A percentile compares a stretch with the other conserved stretches of the same genome.
These are phyloP conservation scores for Albophoma yamanashiensis DNA, from an alignment of 2,329 filamentous ascomycete species.

Conservation along the genomic window DNA sequence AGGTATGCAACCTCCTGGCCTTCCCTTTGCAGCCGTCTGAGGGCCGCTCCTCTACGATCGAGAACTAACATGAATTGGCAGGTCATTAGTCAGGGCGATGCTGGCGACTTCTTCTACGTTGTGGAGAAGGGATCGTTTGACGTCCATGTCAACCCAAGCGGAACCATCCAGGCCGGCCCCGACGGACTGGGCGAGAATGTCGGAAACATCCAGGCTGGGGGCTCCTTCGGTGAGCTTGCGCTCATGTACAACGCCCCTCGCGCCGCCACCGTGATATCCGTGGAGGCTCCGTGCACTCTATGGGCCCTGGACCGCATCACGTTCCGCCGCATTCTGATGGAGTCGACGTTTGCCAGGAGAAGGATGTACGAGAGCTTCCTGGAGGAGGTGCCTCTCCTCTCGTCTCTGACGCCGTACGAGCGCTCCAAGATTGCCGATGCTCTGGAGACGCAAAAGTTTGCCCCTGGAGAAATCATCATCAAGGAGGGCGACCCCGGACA, in stretches of 20 bases:
- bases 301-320: conserved; percentile 95
- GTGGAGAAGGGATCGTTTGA: conserved; percentile 88
- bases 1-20: conserved; percentile 30
- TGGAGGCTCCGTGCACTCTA: conserved; percentile 66
- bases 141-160: conserved; percentile 74
- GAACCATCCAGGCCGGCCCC: conserved; percentile 65
- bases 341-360: conserved; percentile 89
- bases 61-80: conserved; percentile 29
- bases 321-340: conserved; percentile 96
- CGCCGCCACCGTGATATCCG: conserved; percentile 84
- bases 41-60: not conserved
- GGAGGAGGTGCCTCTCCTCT: conserved; percentile 81
- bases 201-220: conserved; percentile 70
- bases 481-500: conserved; percentile 83
- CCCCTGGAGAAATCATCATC: conserved; percentile 74
- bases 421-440: conserved; percentile 96
- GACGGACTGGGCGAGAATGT: conserved; percentile 80
- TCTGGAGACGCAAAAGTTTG: conserved; percentile 80
- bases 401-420: conserved; percentile 80
- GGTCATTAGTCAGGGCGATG: conserved; percentile 91
- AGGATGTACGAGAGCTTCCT: conserved; percentile 97
- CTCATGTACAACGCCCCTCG: conserved; percentile 98
- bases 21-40: not conserved
- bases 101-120: conserved; percentile 96
- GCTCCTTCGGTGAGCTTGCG: conserved; percentile 91